Conservation (phyloP, 331 rosid genomes). For the Malus hybrid region DNA sequence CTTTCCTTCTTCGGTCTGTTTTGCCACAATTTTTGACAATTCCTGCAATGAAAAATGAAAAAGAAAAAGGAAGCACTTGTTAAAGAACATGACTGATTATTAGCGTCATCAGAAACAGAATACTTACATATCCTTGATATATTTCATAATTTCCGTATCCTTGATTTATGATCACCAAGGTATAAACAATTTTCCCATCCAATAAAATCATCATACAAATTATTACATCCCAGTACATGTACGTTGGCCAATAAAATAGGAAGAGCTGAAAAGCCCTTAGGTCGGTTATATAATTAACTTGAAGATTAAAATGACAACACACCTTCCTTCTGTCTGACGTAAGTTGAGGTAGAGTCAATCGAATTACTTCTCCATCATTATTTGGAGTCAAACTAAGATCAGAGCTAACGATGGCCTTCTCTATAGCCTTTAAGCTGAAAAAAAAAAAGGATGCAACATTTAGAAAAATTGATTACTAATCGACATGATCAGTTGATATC, state of each 20-base stretch:
- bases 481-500: not conserved
- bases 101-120: not conserved
- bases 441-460: not conserved
- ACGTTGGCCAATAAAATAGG: not conserved
- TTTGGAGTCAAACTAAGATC: slow-evolving; percentile 89
- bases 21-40: slow-evolving; percentile 70
- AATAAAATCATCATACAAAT: not conserved
- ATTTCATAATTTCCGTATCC: not conserved
- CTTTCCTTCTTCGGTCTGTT: slow-evolving; percentile 97
- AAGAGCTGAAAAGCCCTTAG: not conserved
- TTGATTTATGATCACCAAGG: not conserved
- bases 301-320: slow-evolving; percentile 6
- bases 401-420: slow-evolving; percentile 91
- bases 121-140: not conserved
- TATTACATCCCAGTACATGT: not conserved
- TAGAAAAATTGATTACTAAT: not conserved
- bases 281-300: not conserved
- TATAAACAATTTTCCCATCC: not conserved
- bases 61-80: not conserved
- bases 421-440: slow-evolving; percentile 84
- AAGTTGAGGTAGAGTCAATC: slow-evolving; percentile 75
- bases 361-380: slow-evolving; percentile 83
- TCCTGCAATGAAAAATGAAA: slow-evolving; percentile 40
- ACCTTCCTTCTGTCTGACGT: slow-evolving; percentile 97
- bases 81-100: not conserved